Base-by-base conservation (phyloP, 805 yeast species). In the Cyberlindnera petersonii region DNA sequence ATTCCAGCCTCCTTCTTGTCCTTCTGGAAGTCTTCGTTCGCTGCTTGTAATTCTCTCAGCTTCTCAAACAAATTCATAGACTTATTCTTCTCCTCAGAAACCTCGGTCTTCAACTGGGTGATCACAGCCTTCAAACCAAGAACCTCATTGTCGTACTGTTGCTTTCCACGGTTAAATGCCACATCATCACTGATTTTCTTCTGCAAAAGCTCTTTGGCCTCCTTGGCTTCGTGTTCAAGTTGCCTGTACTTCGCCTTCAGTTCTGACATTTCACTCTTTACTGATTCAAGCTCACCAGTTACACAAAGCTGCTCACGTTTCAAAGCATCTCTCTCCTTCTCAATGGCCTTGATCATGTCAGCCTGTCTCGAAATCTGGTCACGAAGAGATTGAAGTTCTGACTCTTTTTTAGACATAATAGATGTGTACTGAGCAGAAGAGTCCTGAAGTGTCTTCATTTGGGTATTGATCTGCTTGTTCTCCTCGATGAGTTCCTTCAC, bases 191-290 rank as follows among this genome's bases (percentile, higher is more conserved):
- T 54, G 23, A 65, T 63, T 40, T 64, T 68, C 26, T 63, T 63
- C 35, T 71, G 71, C 26, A 71, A 52, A 8, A 72, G 47, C 5
- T 61, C 60, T 31, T 62, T 64, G 7, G 73, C 66, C 44, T 69
- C 69, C 31, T 50, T 55, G 6, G 71, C 68, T 33, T 73, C 75
- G 27, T 66, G 69, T 44, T 75, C 72, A 18, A 77, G 55, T 33
- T 64, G 65, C 43, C 61, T 58, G 42, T 56, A 50, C 31, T 60
- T 60, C 6, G 43, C 6, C 15, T 52, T 55, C 35, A 53, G 42
- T 13, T 42, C 45, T 2, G 39, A 37, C 26, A 61, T 43, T 28
- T 66, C 61, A 10, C 40, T 37, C 37, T 58, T 59, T 0, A 56
- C 49, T 2, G 44, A 35, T 14, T 49, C 57, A 15, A 64, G 47